These are phyloP conservation scores for Infundibulicybe gibba DNA, from an alignment of 768 basidiomycete species.

Conservation along the genomic window DNA sequence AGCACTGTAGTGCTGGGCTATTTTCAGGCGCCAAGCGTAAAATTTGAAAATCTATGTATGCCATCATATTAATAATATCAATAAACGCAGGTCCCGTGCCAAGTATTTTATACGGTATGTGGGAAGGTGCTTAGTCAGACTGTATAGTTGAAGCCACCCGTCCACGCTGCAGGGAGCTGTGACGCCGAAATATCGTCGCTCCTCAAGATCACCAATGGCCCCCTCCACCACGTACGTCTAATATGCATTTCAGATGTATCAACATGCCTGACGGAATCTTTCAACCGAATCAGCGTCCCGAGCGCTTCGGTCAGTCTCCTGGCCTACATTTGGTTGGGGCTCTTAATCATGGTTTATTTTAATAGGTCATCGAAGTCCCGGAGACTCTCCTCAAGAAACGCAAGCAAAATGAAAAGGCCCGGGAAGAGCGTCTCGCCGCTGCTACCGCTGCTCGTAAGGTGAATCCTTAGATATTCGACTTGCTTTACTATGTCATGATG, in stretches of 20 bases:
- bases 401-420: conserved; percentile 95
- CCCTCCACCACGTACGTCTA: conserved; percentile 53
- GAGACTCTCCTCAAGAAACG: conserved; percentile 99
- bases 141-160: conserved; percentile 42
- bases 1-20: too few relatives aligned
- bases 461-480: conserved; percentile 25
- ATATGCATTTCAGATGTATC: not conserved
- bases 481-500: conserved; percentile 56
- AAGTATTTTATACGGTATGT: too few relatives aligned
- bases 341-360: conserved; percentile 17
- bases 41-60: too few relatives aligned
- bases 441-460: conserved; percentile 89
- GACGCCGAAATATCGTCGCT: conserved; percentile 28
- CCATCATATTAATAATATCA: too few relatives aligned
- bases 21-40: too few relatives aligned
- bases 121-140: conserved; percentile 33
- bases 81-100: too few relatives aligned
- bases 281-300: conserved; percentile 37
- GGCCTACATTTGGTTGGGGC: conserved; percentile 3
- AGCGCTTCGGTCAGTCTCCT: conserved; percentile 49
- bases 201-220: conserved; percentile 53
- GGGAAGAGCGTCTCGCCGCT: conserved; percentile 87
- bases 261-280: conserved; percentile 7
- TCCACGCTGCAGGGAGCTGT: conserved; percentile 15
- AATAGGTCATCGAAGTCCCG: conserved; percentile 90